These are phyloP conservation scores for Colletotrichum gigasporum DNA, from an alignment of 2,329 filamentous ascomycete genomes.

Conservation along the genomic window DNA sequence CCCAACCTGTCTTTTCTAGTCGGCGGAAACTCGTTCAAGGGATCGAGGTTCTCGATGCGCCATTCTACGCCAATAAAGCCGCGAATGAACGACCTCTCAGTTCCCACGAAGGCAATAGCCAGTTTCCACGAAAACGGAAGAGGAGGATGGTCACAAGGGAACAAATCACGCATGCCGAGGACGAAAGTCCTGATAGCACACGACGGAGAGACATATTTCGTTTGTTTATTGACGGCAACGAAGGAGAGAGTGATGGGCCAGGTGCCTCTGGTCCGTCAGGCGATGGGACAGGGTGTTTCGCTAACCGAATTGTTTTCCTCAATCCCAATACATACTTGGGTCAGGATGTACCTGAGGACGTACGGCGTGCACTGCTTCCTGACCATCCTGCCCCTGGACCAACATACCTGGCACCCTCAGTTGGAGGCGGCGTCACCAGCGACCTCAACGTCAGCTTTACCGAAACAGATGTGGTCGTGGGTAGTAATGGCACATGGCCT, in stretches of 20 bases:
- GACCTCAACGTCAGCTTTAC: conserved; percentile 16
- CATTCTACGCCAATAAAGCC: conserved; percentile 52
- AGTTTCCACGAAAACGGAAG: conserved; percentile 22
- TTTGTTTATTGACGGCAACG: conserved; percentile 17
- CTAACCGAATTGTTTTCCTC: conserved; percentile 42
- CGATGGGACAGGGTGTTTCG: background rate
- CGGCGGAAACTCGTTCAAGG: conserved; percentile 46
- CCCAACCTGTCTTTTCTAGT: conserved; percentile 32
- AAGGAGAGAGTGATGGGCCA: background rate
- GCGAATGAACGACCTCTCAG: conserved; percentile 19
- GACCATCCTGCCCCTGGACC: background rate
- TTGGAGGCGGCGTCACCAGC: background rate
- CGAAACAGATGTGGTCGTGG: conserved; percentile 35
- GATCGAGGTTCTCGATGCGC: conserved; percentile 59
- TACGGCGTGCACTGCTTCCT: background rate
- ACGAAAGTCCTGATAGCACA: conserved; percentile 13
- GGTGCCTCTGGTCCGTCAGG: background rate
- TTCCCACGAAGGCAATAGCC: background rate
- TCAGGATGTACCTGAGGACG: conserved; percentile 37
- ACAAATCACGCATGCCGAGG: conserved; percentile 20
- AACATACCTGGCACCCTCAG: background rate
- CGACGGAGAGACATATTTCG: conserved; percentile 27
- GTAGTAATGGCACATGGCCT: conserved; percentile 44
- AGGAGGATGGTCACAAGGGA: conserved; percentile 24
- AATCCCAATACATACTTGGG: conserved; percentile 51